Evolutionary conservation across 768 basidiomycete genomes (phyloP).

Genomic region (Ramaria sp.): DNA sequence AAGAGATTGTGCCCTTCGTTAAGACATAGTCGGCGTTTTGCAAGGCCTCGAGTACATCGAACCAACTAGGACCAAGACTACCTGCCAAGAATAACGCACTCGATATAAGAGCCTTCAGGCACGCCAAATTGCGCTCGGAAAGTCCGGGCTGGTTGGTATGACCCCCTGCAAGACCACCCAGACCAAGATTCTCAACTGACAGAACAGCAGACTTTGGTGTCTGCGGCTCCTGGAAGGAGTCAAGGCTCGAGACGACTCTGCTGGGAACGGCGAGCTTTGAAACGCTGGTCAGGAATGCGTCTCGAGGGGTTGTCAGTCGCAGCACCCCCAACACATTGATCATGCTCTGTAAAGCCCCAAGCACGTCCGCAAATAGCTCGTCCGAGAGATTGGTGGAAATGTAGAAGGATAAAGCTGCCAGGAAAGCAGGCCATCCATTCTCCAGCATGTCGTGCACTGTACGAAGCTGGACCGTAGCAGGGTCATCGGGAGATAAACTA

Average conservation of each 20-base stretch:
- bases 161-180: constrained; percentile 27
- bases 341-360: constrained; percentile 73
- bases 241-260: constrained; percentile 76
- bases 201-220: constrained; percentile 51
- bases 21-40: constrained; percentile 95
- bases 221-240: constrained; percentile 40
- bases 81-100: constrained; percentile 76
- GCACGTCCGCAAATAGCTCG: constrained; percentile 79
- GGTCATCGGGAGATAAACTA: constrained; percentile 40
- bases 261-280: constrained; percentile 91
- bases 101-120: constrained; percentile 71
- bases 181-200: constrained; percentile 54
- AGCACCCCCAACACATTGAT: constrained; percentile 85
- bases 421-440: constrained; percentile 83
- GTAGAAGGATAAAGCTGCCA: constrained; percentile 83
- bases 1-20: constrained; percentile 35
- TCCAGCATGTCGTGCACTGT: constrained; percentile 72
- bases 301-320: constrained; percentile 75
- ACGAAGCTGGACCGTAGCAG: constrained; percentile 43
- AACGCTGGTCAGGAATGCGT: constrained; percentile 84
- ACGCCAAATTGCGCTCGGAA: constrained; percentile 84
- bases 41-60: constrained; percentile 76
- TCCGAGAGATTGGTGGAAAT: constrained; percentile 88
- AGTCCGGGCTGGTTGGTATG: constrained; percentile 55
- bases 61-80: constrained; percentile 87